Percentiles rank a stretch among this genome's conserved stretches.
Conservation (phyloP, 2,329 filamentous ascomycete species). For the Penicillium sp. region DNA sequence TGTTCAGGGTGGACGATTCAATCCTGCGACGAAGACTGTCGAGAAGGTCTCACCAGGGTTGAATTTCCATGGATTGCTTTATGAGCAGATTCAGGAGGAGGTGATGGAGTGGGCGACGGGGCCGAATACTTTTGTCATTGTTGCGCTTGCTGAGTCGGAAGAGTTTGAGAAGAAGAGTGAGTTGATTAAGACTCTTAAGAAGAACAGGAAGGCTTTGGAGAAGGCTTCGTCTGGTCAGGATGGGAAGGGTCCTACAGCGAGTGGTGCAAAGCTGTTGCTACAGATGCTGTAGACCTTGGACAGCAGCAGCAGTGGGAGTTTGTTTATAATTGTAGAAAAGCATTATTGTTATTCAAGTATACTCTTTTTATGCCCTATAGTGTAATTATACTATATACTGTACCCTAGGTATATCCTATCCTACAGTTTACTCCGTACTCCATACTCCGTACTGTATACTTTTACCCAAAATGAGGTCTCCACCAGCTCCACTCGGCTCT, state of each 20-base stretch:
- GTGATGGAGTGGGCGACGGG: slow-evolving; percentile 84
- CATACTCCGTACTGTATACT: too few relatives aligned
- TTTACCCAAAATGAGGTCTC: slow-evolving; percentile 10
- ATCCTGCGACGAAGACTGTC: slow-evolving; percentile 71
- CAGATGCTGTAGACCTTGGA: slow-evolving; percentile 36
- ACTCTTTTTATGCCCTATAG: too few relatives aligned
- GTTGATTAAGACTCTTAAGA: slow-evolving; percentile 71
- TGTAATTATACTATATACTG: too few relatives aligned
- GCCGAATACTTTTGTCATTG: slow-evolving; percentile 81
- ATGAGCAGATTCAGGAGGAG: slow-evolving; percentile 75
- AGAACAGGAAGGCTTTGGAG: slow-evolving; percentile 72
- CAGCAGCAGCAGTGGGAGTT: not conserved
- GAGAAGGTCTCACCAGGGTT: slow-evolving; percentile 75
- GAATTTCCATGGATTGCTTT: slow-evolving; percentile 80
- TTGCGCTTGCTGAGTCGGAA: slow-evolving; percentile 76
- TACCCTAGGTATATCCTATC: too few relatives aligned
- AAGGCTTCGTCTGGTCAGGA: slow-evolving; percentile 59
- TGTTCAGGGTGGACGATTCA: slow-evolving; percentile 85
- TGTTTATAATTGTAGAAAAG: not conserved
- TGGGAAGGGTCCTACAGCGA: slow-evolving; percentile 46
- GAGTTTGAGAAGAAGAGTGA: slow-evolving; percentile 70
- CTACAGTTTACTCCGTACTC: too few relatives aligned
- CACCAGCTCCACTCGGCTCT: slow-evolving; percentile 21
- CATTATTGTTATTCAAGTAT: too few relatives aligned
- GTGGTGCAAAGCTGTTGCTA: slow-evolving; percentile 48